These are phyloP conservation scores for Umbelopsis vinacea DNA, from an alignment of 192 early-diverging fungal genomes.

Conservation along the genomic window DNA sequence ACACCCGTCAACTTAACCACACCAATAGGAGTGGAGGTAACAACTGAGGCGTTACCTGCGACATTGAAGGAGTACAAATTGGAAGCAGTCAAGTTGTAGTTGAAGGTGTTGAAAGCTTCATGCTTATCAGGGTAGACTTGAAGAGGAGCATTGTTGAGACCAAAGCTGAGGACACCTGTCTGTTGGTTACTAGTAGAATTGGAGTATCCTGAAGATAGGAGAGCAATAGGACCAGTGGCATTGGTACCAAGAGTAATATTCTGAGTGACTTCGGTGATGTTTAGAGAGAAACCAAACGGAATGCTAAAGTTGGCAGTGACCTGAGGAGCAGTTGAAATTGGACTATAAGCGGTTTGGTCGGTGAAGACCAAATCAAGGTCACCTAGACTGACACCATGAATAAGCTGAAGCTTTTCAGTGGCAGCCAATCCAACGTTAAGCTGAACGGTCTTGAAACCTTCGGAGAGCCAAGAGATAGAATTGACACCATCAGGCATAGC, in stretches of 20 bases:
- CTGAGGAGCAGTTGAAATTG: slow-evolving; percentile 44
- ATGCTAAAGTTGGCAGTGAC: slow-evolving; percentile 54
- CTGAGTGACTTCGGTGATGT: slow-evolving; percentile 56
- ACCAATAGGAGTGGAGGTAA: slow-evolving; percentile 57
- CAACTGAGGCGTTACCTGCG: slow-evolving; percentile 50
- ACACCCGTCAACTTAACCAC: slow-evolving; percentile 52
- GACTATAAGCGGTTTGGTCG: slow-evolving; percentile 49
- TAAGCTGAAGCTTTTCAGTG: slow-evolving; percentile 47
- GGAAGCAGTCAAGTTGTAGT: slow-evolving; percentile 45
- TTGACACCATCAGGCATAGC: slow-evolving; percentile 54
- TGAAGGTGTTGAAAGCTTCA: slow-evolving; percentile 53
- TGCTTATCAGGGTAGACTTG: slow-evolving; percentile 44
- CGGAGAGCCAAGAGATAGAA: slow-evolving; percentile 49
- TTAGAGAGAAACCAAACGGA: slow-evolving; percentile 64
- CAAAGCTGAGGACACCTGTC: slow-evolving; percentile 50
- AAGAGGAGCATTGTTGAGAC: slow-evolving; percentile 48
- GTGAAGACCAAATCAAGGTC: slow-evolving; percentile 57
- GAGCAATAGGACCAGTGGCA: slow-evolving; percentile 38
- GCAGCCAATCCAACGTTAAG: slow-evolving; percentile 54
- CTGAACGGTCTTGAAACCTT: slow-evolving; percentile 51
- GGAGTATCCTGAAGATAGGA: slow-evolving; percentile 33
- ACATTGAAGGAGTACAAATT: slow-evolving; percentile 46
- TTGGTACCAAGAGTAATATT: slow-evolving; percentile 47
- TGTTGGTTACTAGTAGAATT: slow-evolving; percentile 44
- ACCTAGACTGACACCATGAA: slow-evolving; percentile 52